Base-by-base conservation (phyloP, 2,329 filamentous ascomycete genomes). In the Thermoascus crustaceus region DNA sequence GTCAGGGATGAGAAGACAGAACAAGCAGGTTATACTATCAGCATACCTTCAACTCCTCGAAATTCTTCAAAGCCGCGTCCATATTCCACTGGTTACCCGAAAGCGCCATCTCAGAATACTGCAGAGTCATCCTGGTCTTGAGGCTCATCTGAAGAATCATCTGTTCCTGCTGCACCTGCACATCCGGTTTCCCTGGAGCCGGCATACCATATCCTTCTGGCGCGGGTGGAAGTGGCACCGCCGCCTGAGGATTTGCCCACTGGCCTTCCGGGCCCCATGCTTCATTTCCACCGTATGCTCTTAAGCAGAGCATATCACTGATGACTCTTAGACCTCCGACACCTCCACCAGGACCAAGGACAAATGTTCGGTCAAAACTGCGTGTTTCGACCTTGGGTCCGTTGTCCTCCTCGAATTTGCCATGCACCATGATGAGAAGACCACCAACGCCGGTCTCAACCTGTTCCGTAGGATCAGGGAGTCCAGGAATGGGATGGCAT, bases 21-120 rank as follows among this genome's bases (percentile, higher is more conserved):
- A 29, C 24, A n/a, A 10, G 23, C 25, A 32, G 16, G 13, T 22
- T 8, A n/a, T 14, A 10, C n/a, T 26, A 14, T 17, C 14, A 25
- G 49, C 69, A 55, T 67, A 82, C 84, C 69, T 80, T 86, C 38
- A 84, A 78, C 46, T 80, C 74, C 43, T 80, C 74, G 54, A 94
- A 95, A 20, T 84, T 76, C 35, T 72, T 67, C 46, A 88, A 64
- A 2, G 88, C 89, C 45, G 75, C 73, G 23, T 83, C 75, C 32
- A 88, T 76, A 55, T 93, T 76, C 86, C 87, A 96, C 23, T 72
- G 75, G 38, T 81, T 85, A 40, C 87, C 78, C 2, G 76, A 72
- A 10, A 96, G 69, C 50, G 89, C 95, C 69, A 93, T 75, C 47
- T 80, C 75, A 1, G 87, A 82, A 56, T 83, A 94, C 39, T 83